These are phyloP conservation scores for Brassica cretica DNA, from an alignment of 345 rosid species.

Conservation along the genomic window DNA sequence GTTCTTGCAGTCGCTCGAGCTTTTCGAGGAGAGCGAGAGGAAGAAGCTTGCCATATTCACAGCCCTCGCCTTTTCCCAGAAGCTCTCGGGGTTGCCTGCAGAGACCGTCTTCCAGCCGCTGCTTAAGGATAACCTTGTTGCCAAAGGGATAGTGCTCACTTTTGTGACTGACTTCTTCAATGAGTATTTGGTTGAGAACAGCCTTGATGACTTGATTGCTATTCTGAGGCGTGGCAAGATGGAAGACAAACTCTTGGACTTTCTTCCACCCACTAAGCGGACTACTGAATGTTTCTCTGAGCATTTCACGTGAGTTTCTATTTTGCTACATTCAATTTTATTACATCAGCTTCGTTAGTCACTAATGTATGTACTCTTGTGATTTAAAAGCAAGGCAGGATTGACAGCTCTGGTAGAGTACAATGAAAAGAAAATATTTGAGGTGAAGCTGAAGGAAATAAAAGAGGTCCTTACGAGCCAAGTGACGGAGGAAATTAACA, in stretches of 20 bases:
- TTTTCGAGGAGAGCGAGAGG: constrained; percentile 95
- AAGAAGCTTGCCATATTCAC: constrained; percentile 98
- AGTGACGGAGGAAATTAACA: constrained; percentile 74
- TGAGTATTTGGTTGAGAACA: constrained; percentile 92
- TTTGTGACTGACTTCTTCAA: constrained; percentile 95
- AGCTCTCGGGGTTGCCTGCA: constrained; percentile 93
- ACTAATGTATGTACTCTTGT: constrained; percentile 1
- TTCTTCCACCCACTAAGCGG: constrained; percentile 81
- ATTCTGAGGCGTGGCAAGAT: constrained; percentile 92
- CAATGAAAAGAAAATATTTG: constrained; percentile 88
- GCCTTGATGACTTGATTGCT: constrained; percentile 89
- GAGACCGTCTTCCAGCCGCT: constrained; percentile 97
- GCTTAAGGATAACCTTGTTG: constrained; percentile 97
- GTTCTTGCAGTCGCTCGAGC: constrained; percentile 95
- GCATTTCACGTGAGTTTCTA: constrained; percentile 83
- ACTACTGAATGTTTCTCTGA: constrained; percentile 87
- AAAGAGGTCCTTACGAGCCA: constrained; percentile 75
- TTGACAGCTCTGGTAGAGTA: constrained; percentile 82
- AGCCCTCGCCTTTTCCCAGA: constrained; percentile 97
- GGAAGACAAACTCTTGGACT: constrained; percentile 86
- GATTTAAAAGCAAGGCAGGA: constrained; percentile 76
- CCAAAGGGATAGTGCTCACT: constrained; percentile 95
- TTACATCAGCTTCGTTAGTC: neutral
- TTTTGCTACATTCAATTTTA: neutral
- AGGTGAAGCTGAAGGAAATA: constrained; percentile 89